A percentile compares a stretch with the other conserved stretches of the same genome.
Conservation (phyloP, 2,329 filamentous ascomycete species). For the Colletotrichum sansevieriae region DNA sequence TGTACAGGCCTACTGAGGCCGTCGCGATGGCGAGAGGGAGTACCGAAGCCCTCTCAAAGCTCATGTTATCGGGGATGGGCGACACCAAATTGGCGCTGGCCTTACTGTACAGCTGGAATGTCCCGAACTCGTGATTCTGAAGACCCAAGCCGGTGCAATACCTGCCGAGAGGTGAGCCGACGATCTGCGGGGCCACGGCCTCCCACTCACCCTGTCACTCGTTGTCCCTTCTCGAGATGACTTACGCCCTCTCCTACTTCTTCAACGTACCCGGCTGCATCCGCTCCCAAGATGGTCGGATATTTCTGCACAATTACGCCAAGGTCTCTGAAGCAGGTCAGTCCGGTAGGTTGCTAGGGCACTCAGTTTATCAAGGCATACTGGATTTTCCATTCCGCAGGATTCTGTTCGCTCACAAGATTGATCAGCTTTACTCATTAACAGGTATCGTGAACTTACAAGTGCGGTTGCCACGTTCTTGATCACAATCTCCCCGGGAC, state of each 20-base stretch:
- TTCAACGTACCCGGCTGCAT: constrained; percentile 45
- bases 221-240: constrained; percentile 44
- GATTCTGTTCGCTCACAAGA: background rate
- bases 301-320: constrained; percentile 13
- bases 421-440: background rate
- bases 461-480: constrained; percentile 40
- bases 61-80: constrained; percentile 16
- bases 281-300: constrained; percentile 36
- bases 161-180: background rate
- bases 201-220: constrained; percentile 37
- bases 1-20: constrained; percentile 43
- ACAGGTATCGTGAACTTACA: constrained; percentile 2
- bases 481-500: constrained; percentile 43
- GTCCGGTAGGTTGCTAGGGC: rapidly evolving
- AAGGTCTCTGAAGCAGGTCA: background rate
- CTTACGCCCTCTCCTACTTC: constrained; percentile 44
- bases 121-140: constrained; percentile 15
- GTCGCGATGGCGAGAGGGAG: constrained; percentile 39
- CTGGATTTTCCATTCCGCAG: constrained; percentile 21
- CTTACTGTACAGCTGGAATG: constrained; percentile 32
- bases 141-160: constrained; percentile 15
- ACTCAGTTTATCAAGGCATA: background rate
- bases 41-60: constrained; percentile 26
- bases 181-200: background rate
- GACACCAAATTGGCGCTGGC: constrained; percentile 6